phyloP scores from a whole-genome alignment of 1,284 basidiomycete species.

The Austroboletus niveus region DNA sequence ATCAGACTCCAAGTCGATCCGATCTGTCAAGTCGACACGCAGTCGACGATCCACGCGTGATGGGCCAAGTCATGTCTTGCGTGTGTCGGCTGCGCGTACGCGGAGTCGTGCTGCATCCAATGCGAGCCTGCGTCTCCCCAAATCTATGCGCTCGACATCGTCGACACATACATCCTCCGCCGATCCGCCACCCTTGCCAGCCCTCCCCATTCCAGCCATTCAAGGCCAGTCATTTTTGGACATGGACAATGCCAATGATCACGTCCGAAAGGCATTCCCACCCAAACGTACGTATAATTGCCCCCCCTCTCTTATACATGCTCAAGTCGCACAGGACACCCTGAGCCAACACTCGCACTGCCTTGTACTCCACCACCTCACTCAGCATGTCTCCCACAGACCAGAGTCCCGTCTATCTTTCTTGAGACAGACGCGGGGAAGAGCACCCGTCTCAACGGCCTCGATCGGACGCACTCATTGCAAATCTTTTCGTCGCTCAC shows the following conservation, averaged over 20 bases:
- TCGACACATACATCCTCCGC: not conserved
- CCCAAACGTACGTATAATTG: slow-evolving; percentile 15
- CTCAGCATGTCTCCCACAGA: slow-evolving; percentile 20
- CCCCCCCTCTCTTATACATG: not conserved
- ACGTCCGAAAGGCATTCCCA: slow-evolving; percentile 7
- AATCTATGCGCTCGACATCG: slow-evolving; percentile 17
- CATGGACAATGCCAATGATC: slow-evolving; percentile 22
- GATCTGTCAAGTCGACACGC: slow-evolving; percentile 27
- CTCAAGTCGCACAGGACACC: slow-evolving; percentile 10
- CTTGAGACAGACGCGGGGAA: slow-evolving; percentile 18
- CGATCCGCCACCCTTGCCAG: slow-evolving; percentile 24
- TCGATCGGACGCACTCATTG: slow-evolving; percentile 21
- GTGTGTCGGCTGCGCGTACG: slow-evolving; percentile 24
- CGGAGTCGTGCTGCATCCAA: slow-evolving; percentile 30
- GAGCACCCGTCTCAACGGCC: slow-evolving; percentile 3
- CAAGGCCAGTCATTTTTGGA: slow-evolving; percentile 27
- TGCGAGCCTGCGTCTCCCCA: slow-evolving; percentile 30
- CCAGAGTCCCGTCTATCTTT: slow-evolving; percentile 27
- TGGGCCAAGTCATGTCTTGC: slow-evolving; percentile 14
- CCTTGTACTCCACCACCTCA: slow-evolving; percentile 20
- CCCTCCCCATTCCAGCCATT: slow-evolving; percentile 7
- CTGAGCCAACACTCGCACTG: slow-evolving; percentile 17
- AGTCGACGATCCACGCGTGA: slow-evolving; percentile 26
- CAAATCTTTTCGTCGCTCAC: slow-evolving; percentile 18
- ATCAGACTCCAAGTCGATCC: slow-evolving; percentile 24